phyloP scores from a whole-genome alignment of 371 early-diverging fungal genomes.

The Mortierella sp. region DNA sequence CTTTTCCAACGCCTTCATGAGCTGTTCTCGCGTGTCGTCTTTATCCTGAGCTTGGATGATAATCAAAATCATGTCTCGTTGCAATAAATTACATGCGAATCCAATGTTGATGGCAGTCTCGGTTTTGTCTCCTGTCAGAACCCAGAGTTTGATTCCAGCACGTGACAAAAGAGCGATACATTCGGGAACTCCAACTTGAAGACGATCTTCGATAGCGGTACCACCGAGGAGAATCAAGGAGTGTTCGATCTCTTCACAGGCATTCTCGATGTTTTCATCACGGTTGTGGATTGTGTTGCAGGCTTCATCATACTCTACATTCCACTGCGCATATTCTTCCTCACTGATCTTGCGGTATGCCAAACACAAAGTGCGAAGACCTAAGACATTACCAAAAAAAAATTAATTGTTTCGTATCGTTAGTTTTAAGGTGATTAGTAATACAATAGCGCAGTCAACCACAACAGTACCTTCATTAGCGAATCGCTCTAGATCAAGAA shows the following conservation, averaged over 20 bases:
- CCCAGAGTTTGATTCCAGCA: slow-evolving; percentile 95
- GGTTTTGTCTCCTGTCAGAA: slow-evolving; percentile 95
- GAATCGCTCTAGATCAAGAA: slow-evolving; percentile 83
- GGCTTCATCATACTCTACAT: slow-evolving; percentile 73
- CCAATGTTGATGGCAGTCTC: slow-evolving; percentile 90
- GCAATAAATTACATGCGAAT: slow-evolving; percentile 80
- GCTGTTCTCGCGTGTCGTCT: slow-evolving; percentile 67
- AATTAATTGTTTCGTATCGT: too few species aligned
- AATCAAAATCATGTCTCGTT: slow-evolving; percentile 76
- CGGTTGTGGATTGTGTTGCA: slow-evolving; percentile 74
- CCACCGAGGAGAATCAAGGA: slow-evolving; percentile 85
- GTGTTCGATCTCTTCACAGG: slow-evolving; percentile 80
- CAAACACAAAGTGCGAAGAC: slow-evolving; percentile 87
- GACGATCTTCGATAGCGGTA: slow-evolving; percentile 93
- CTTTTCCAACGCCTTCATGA: slow-evolving; percentile 71
- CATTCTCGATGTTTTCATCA: slow-evolving; percentile 78
- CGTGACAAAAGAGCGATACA: slow-evolving; percentile 80
- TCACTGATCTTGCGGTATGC: slow-evolving; percentile 81
- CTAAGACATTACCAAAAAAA: slow-evolving; percentile 38
- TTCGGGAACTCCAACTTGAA: slow-evolving; percentile 91
- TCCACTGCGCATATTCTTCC: slow-evolving; percentile 77
- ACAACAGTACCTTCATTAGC: slow-evolving; percentile 79
- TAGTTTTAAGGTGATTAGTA: neutral
- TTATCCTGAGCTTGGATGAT: slow-evolving; percentile 74
- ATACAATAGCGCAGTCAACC: neutral